phyloP scores from a whole-genome alignment of 2,329 filamentous ascomycete genomes.

The Calonectria fujianensis region DNA sequence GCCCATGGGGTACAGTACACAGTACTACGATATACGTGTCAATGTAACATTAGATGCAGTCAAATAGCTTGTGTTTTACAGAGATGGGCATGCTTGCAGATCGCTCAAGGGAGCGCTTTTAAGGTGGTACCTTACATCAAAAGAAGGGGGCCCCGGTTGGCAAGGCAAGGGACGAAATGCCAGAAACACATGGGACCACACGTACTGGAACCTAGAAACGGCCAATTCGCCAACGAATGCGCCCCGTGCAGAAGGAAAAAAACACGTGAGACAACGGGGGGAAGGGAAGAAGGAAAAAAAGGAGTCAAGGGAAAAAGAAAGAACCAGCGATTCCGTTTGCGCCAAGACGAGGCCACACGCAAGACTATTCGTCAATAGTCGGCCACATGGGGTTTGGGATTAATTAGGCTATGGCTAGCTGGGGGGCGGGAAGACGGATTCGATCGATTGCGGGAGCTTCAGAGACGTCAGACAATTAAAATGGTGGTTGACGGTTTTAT shows the following conservation, averaged over 20 bases:
- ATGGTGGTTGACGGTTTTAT: conserved; percentile 26
- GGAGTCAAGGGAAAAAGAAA: conserved; percentile 1
- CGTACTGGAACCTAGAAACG: conserved; percentile 25
- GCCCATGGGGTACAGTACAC: not conserved
- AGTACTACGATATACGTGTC: conserved; percentile 29
- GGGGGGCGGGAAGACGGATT: conserved; percentile 14
- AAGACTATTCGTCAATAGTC: conserved; percentile 30
- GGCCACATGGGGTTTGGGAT: conserved; percentile 9
- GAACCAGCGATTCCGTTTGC: not conserved
- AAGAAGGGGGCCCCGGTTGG: conserved; percentile 25
- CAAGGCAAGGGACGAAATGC: conserved; percentile 19
- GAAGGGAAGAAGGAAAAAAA: not conserved
- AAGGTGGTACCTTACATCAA: conserved; percentile 28
- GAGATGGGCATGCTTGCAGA: conserved; percentile 35
- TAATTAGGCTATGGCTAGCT: conserved; percentile 1
- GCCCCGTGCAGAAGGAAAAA: conserved; percentile 35
- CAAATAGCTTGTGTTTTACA: conserved; percentile 27
- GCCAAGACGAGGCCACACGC: not conserved
- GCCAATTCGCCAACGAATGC: conserved; percentile 28
- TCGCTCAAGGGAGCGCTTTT: conserved; percentile 2
- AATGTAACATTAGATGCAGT: conserved; percentile 27
- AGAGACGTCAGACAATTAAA: conserved; percentile 20
- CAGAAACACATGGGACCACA: conserved; percentile 26
- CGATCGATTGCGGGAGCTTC: conserved; percentile 21
- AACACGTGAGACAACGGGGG: conserved; percentile 28